Conservation (phyloP, 352 stramenopile genomes). For the Pythium biforme region DNA sequence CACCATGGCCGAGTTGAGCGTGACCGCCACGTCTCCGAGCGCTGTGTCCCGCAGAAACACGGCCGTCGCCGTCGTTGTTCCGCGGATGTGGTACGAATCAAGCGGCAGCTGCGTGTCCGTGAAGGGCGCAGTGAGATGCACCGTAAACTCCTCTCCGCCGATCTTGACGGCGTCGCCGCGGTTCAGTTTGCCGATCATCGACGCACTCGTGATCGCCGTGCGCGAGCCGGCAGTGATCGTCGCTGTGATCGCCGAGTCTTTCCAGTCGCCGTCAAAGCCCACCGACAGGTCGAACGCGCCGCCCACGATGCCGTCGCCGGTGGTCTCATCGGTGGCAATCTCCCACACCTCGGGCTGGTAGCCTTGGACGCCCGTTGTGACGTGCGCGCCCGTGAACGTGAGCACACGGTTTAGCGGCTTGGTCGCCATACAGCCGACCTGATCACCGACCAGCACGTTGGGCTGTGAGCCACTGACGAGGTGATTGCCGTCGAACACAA, state of each 20-base stretch:
- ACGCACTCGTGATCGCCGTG: constrained; percentile 35
- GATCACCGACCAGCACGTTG: constrained; percentile 47
- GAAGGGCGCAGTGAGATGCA: constrained; percentile 67
- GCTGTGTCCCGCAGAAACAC: constrained; percentile 63
- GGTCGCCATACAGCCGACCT: constrained; percentile 34
- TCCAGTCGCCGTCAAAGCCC: constrained; percentile 65
- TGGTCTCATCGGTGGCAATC: constrained; percentile 43
- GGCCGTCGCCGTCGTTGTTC: constrained; percentile 22
- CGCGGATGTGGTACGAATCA: constrained; percentile 66
- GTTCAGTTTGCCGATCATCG: constrained; percentile 70
- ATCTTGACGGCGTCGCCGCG: constrained; percentile 62
- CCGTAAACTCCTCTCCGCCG: constrained; percentile 51
- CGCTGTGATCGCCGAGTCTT: constrained; percentile 32
- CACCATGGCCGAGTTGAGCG: constrained; percentile 31
- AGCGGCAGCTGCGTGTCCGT: constrained; percentile 65
- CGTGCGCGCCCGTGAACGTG: constrained; percentile 42
- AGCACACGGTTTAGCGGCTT: constrained; percentile 50
- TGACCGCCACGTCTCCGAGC: constrained; percentile 61
- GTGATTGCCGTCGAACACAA: constrained; percentile 67
- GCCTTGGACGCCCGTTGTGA: constrained; percentile 39
- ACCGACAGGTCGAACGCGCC: constrained; percentile 74
- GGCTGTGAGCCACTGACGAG: constrained; percentile 56
- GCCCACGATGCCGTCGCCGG: constrained; percentile 35
- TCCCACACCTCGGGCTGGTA: constrained; percentile 71
- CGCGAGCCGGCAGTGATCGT: constrained; percentile 51